These are phyloP conservation scores for Clonostachys solani DNA, from an alignment of 2,329 filamentous ascomycete genomes.

Conservation along the genomic window DNA sequence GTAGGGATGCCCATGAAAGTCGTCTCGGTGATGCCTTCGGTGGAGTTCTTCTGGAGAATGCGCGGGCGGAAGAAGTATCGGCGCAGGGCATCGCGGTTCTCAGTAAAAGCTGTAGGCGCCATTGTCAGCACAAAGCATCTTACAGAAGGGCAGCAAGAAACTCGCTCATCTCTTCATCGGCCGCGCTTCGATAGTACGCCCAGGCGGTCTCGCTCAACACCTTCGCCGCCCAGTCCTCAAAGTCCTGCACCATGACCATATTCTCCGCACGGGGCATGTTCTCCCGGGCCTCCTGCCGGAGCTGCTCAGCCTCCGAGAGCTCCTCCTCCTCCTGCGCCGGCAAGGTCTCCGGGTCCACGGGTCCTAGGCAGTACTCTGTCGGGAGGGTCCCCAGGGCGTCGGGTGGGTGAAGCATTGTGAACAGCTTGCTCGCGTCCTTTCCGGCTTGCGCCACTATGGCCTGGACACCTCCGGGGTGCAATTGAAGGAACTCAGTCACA, in stretches of 20 bases:
- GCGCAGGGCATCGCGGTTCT: slow-evolving; percentile 41
- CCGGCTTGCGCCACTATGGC: slow-evolving; percentile 1
- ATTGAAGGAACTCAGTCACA: slow-evolving; percentile 3
- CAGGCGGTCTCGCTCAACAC: slow-evolving; percentile 2
- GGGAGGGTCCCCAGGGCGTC: background rate
- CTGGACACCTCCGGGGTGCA: slow-evolving; percentile 4
- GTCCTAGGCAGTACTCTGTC: slow-evolving; percentile 2
- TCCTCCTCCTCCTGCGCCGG: slow-evolving; percentile 1
- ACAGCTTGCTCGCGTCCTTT: background rate
- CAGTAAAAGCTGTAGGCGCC: background rate
- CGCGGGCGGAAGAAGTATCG: slow-evolving; percentile 35
- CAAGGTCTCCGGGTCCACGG: background rate
- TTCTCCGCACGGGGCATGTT: slow-evolving; percentile 1
- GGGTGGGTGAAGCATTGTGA: background rate
- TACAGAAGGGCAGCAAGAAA: background rate
- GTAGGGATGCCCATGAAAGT: slow-evolving; percentile 42
- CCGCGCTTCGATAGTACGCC: slow-evolving; percentile 5
- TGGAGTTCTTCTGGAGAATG: slow-evolving; percentile 14
- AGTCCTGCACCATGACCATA: slow-evolving; percentile 1
- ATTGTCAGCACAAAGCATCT: background rate
- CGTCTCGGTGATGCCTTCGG: slow-evolving; percentile 15
- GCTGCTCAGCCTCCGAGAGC: background rate
- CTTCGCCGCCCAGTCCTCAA: slow-evolving; percentile 1
- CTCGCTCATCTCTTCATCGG: slow-evolving; percentile 1
- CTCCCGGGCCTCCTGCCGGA: background rate